phyloP scores from a whole-genome alignment of 2,329 filamentous ascomycete species.

The Mycogone perniciosa region DNA sequence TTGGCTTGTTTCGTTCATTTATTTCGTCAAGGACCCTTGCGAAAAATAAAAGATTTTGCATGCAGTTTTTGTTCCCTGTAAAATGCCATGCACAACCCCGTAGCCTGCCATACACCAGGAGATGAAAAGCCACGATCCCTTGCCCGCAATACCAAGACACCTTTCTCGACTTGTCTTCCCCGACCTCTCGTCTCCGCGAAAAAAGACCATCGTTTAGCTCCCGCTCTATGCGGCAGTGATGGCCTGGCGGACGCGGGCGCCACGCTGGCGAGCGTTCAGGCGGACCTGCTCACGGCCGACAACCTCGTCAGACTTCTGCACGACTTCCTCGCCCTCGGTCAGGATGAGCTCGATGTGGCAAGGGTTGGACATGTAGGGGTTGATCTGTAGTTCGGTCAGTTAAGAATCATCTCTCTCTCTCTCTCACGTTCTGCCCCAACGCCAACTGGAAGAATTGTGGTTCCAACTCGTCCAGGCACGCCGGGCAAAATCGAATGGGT shows the following conservation, averaged over 20 bases:
- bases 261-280: slow-evolving; percentile 90
- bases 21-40: slow-evolving; percentile 33
- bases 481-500: neutral
- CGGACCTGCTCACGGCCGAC: slow-evolving; percentile 58
- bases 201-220: neutral
- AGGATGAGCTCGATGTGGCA: slow-evolving; percentile 99
- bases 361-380: slow-evolving; percentile 99
- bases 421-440: neutral
- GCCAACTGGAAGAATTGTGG: no score
- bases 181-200: neutral
- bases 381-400: slow-evolving; percentile 63
- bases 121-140: slow-evolving; percentile 33
- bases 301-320: slow-evolving; percentile 89
- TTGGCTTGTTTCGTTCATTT: slow-evolving; percentile 24
- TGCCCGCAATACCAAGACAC: slow-evolving; percentile 16
- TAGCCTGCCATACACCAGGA: slow-evolving; percentile 34
- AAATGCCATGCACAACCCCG: slow-evolving; percentile 33
- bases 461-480: neutral
- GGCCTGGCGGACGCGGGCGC: slow-evolving; percentile 57
- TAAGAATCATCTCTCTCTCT: neutral
- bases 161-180: slow-evolving; percentile 1
- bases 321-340: slow-evolving; percentile 92
- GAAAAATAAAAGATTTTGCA: slow-evolving; percentile 27
- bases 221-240: slow-evolving; percentile 55
- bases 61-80: slow-evolving; percentile 26